Conservation (phyloP, 768 basidiomycete species). For the Clavulina sp. region DNA sequence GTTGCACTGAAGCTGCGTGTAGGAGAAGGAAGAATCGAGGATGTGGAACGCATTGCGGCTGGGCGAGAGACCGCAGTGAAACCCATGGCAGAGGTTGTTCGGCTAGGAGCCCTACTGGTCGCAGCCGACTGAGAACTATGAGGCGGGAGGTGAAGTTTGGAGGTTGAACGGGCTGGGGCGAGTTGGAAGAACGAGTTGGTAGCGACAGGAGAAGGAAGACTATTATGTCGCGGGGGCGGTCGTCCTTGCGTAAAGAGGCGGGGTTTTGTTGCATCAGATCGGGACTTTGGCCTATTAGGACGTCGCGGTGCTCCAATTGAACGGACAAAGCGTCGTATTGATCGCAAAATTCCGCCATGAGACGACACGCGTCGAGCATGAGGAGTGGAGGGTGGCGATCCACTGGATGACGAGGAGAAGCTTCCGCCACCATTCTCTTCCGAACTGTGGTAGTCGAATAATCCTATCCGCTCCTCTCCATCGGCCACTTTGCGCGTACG, state of each 20-base stretch:
- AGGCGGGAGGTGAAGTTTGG: not conserved
- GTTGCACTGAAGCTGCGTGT: not conserved
- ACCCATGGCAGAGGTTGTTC: not conserved
- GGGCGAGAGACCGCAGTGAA: conserved; percentile 1
- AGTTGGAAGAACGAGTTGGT: not conserved
- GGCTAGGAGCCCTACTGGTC: not conserved
- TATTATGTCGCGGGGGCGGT: not conserved
- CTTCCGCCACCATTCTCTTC: not conserved
- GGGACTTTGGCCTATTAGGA: not conserved
- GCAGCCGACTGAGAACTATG: not conserved
- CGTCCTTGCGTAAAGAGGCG: not conserved
- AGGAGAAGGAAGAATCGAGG: not conserved
- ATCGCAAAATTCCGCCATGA: not conserved
- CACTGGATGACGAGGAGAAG: not conserved
- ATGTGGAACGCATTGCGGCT: not conserved
- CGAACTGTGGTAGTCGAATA: not conserved
- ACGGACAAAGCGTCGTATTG: not conserved
- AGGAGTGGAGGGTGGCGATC: not conserved
- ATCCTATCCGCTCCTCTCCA: not conserved
- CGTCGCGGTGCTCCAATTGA: not conserved
- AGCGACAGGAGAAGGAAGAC: not conserved
- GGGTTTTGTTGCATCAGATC: not conserved
- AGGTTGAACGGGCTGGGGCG: not conserved
- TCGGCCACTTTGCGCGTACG: not conserved
- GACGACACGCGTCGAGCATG: not conserved